Evolutionary conservation across 805 yeast species (phyloP).

Genomic region (Candida yuanshanica): DNA sequence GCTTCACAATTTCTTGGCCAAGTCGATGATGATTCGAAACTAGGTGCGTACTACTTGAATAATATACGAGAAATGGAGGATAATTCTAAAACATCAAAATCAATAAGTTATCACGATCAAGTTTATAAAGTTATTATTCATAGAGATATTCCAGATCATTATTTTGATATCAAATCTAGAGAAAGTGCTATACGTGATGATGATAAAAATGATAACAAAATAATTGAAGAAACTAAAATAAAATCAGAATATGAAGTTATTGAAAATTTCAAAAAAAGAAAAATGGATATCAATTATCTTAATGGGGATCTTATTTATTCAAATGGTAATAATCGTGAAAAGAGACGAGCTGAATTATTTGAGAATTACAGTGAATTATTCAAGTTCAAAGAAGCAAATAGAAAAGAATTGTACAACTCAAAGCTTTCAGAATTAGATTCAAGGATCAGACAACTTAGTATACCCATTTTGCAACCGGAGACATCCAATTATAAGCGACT

Average conservation of each 20-base stretch:
- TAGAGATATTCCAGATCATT: conserved; percentile 2
- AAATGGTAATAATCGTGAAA: conserved; percentile 25
- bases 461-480: conserved; percentile 5
- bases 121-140: not conserved
- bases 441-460: not conserved
- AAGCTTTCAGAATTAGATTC: conserved; percentile 4
- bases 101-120: not conserved
- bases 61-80: not conserved
- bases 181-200: not conserved
- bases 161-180: not conserved
- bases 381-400: conserved; percentile 13
- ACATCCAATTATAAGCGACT: conserved; percentile 2
- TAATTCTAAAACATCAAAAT: not conserved
- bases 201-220: not conserved
- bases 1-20: not conserved
- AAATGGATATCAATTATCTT: not conserved
- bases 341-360: conserved; percentile 22
- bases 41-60: not conserved
- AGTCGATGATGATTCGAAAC: not conserved
- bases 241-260: not conserved
- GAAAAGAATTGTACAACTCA: conserved; percentile 6
- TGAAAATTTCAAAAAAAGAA: not conserved
- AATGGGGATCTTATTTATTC: conserved; percentile 21
- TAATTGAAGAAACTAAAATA: not conserved
- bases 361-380: conserved; percentile 16